Conservation (phyloP, 2,329 filamentous ascomycete genomes). For the Scolecobasidium constrictum region DNA sequence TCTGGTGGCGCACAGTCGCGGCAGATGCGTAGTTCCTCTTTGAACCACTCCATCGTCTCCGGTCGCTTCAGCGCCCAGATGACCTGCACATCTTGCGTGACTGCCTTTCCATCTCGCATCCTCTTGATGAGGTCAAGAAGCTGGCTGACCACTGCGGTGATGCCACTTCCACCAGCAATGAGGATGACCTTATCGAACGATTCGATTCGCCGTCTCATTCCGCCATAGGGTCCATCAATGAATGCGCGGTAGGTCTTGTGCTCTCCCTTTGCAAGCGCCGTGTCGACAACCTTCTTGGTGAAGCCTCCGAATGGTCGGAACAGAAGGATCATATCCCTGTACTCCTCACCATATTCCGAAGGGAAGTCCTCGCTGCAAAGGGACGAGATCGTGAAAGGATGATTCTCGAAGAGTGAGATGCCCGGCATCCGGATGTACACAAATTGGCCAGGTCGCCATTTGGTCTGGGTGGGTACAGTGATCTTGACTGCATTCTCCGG, state of each 20-base stretch:
- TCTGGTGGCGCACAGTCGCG: constrained; percentile 80
- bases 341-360: constrained; percentile 79
- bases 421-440: constrained; percentile 91
- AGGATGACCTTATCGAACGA: constrained; percentile 90
- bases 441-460: constrained; percentile 88
- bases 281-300: constrained; percentile 73
- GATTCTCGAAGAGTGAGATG: constrained; percentile 82
- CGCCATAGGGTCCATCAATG: constrained; percentile 87
- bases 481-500: constrained; percentile 92
- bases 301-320: constrained; percentile 90
- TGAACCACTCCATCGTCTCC: constrained; percentile 96
- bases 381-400: constrained; percentile 90
- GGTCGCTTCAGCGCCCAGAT: constrained; percentile 89
- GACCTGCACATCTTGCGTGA: constrained; percentile 80
- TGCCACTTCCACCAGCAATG: constrained; percentile 87
- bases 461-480: constrained; percentile 85
- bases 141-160: constrained; percentile 87
- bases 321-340: constrained; percentile 79
- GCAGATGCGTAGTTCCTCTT: constrained; percentile 86
- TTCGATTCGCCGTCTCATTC: constrained; percentile 80
- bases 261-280: constrained; percentile 72
- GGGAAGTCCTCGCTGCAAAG: constrained; percentile 89
- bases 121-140: constrained; percentile 89
- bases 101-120: constrained; percentile 88
- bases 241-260: constrained; percentile 90